Conservation (phyloP, 2,329 filamentous ascomycete genomes). For the Ceratocystiopsis sp. region DNA sequence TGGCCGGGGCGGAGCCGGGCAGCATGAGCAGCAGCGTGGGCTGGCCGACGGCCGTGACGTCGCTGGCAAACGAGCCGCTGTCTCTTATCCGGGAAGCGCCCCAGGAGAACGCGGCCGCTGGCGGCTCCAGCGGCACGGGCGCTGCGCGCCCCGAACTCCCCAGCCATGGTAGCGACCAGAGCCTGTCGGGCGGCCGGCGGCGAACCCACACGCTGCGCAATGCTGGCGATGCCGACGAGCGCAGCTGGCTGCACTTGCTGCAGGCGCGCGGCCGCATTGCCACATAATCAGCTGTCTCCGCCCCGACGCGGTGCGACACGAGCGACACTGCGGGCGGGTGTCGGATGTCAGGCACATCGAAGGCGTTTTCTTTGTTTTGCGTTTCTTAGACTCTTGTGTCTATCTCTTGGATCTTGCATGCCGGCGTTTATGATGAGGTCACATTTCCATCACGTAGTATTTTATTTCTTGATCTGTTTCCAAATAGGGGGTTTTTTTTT, state of each 20-base stretch:
- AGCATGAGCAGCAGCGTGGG: background rate
- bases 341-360: no score
- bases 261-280: slow-evolving; percentile 20
- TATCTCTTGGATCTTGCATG: background rate
- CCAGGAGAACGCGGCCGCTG: slow-evolving; percentile 2
- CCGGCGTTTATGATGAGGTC: no score
- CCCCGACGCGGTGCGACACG: no score
- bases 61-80: slow-evolving; percentile 9
- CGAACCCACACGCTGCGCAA: slow-evolving; percentile 12
- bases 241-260: slow-evolving; percentile 19
- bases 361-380: background rate
- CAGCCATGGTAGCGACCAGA: background rate
- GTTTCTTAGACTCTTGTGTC: background rate
- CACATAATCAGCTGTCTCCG: background rate
- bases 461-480: no score
- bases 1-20: background rate
- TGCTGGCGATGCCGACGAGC: slow-evolving; percentile 16
- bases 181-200: slow-evolving; percentile 1
- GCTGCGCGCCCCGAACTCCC: background rate
- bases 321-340: no score
- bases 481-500: no score
- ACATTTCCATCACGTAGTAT: no score
- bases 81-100: slow-evolving; percentile 15
- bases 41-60: no score
- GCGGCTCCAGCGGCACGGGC: background rate